phyloP scores from a whole-genome alignment of 129 eudicot genomes.

The Rutidosis leptorrhynchoides region DNA sequence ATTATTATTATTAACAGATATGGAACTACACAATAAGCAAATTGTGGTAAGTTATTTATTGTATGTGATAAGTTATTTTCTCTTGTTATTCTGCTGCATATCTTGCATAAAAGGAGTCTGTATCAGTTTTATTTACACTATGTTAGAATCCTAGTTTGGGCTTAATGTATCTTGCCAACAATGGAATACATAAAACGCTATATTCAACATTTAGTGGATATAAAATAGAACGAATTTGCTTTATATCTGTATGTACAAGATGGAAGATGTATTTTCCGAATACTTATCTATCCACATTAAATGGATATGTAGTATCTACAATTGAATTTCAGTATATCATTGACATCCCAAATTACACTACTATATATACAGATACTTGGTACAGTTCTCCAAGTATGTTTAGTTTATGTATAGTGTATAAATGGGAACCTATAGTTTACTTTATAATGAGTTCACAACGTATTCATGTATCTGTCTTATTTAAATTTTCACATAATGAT shows the following conservation, averaged over 20 bases:
- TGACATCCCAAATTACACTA: constrained; percentile 8
- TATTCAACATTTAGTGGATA: background rate
- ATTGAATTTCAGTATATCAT: constrained; percentile 1
- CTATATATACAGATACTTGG: background rate
- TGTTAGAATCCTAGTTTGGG: background rate
- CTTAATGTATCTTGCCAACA: background rate
- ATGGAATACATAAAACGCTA: background rate
- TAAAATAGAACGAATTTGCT: constrained; percentile 3
- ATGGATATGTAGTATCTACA: background rate
- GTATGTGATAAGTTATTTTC: background rate
- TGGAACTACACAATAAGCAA: background rate
- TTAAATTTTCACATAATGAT: constrained; percentile 8
- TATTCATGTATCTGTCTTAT: background rate
- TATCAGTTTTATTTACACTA: background rate
- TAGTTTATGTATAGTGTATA: background rate
- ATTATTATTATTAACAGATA: background rate
- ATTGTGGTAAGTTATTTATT: background rate
- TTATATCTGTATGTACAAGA: background rate
- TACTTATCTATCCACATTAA: background rate
- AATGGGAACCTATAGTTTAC: background rate
- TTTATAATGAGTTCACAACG: background rate
- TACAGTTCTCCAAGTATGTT: background rate
- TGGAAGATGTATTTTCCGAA: background rate
- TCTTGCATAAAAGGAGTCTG: background rate
- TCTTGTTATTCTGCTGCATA: background rate